These are phyloP conservation scores for Trichoderma sp. DNA, from an alignment of 2,329 filamentous ascomycete genomes.

Conservation along the genomic window DNA sequence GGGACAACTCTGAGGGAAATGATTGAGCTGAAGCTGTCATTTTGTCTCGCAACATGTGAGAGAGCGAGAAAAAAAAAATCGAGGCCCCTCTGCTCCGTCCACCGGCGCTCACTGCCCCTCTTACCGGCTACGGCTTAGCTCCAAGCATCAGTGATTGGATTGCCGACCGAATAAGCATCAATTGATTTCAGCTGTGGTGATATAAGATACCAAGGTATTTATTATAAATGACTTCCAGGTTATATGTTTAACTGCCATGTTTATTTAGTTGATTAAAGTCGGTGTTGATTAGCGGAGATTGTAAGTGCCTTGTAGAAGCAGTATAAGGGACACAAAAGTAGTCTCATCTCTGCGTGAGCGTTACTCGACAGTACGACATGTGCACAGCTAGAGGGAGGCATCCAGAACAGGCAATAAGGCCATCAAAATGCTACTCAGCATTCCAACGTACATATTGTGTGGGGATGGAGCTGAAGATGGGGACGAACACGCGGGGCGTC, in stretches of 20 bases:
- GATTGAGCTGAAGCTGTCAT: background rate
- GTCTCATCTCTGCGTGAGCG: background rate
- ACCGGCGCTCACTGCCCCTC: conserved; percentile 30
- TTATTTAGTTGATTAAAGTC: background rate
- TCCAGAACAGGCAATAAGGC: background rate
- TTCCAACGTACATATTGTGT: background rate
- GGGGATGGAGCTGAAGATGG: background rate
- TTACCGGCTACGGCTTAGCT: conserved; percentile 32
- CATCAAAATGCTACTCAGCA: background rate
- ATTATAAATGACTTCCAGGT: background rate
- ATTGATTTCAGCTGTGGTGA: background rate
- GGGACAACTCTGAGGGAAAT: background rate
- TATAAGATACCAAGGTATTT: background rate
- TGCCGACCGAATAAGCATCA: background rate
- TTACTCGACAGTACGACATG: background rate
- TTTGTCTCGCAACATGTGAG: background rate
- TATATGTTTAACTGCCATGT: background rate
- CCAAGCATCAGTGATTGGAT: background rate
- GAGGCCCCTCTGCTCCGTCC: conserved; percentile 16
- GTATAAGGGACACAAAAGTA: background rate
- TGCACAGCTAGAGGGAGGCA: background rate
- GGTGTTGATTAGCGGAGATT: background rate
- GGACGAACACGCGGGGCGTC: background rate
- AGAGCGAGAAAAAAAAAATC: conserved; percentile 11
- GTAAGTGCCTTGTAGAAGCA: background rate